Evolutionary conservation across 2,329 filamentous ascomycete genomes (phyloP).

Genomic region (Aspergillus carbonarius): DNA sequence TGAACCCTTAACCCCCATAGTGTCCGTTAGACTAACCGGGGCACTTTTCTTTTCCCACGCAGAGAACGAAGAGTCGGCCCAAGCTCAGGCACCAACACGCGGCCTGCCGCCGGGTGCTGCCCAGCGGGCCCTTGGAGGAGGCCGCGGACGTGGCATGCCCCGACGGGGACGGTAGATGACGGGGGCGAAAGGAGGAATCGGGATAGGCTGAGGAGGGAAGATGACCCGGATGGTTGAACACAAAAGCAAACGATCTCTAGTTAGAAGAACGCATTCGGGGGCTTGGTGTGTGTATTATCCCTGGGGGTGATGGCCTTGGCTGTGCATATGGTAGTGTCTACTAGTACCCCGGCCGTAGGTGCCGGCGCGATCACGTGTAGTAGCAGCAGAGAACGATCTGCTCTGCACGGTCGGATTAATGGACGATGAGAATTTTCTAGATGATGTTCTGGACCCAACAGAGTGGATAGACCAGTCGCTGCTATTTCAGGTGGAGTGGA

Average conservation of each 20-base stretch:
- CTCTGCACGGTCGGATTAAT: neutral
- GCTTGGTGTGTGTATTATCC: neutral
- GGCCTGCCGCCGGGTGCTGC: slow-evolving; percentile 77
- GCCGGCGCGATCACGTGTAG: neutral
- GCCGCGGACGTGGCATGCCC: slow-evolving; percentile 87
- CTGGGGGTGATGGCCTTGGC: too few relatives aligned
- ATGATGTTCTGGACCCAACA: neutral
- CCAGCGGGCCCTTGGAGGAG: slow-evolving; percentile 81
- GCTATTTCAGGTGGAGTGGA: neutral
- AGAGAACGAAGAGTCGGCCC: slow-evolving; percentile 87
- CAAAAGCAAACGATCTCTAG: slow-evolving; percentile 11
- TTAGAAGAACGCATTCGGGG: neutral
- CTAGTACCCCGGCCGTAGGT: neutral
- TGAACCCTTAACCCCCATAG: neutral
- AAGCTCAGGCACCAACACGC: slow-evolving; percentile 76
- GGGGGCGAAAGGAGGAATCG: neutral
- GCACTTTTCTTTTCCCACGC: slow-evolving; percentile 14
- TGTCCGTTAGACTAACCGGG: slow-evolving; percentile 18
- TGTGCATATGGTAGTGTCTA: neutral
- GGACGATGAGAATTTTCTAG: neutral
- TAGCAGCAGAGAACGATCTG: neutral
- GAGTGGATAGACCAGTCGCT: neutral
- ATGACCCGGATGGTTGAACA: slow-evolving; percentile 2
- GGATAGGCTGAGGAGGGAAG: slow-evolving; percentile 17
- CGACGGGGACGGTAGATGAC: slow-evolving; percentile 29